phyloP scores from a whole-genome alignment of 2,329 filamentous ascomycete species.

The Volutella citrinella region DNA sequence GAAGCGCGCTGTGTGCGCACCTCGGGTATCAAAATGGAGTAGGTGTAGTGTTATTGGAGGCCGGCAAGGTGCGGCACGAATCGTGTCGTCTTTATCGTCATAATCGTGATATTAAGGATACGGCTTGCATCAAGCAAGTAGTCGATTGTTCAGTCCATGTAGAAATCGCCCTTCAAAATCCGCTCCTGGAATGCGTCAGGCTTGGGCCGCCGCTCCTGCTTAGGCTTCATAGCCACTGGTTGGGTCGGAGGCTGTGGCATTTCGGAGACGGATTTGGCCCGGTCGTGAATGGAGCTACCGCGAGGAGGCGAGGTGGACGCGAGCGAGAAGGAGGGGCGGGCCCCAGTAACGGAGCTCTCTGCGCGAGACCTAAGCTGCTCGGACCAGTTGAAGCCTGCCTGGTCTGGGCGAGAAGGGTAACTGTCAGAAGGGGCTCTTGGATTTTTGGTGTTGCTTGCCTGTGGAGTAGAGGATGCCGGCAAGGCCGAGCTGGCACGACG shows the following conservation, averaged over 20 bases:
- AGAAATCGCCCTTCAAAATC: conserved; percentile 96
- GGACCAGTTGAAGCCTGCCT: conserved; percentile 90
- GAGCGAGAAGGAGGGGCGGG: conserved; percentile 58
- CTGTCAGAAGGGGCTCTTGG: conserved; percentile 64
- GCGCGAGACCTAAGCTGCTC: conserved; percentile 92
- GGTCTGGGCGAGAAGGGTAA: conserved; percentile 65
- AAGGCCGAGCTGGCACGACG: conserved; percentile 35
- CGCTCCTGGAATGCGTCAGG: conserved; percentile 95
- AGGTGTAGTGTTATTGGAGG: conserved; percentile 7
- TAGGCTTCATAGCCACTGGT: conserved; percentile 42
- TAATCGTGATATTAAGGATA: conserved; percentile 10
- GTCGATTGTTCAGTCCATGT: conserved; percentile 86
- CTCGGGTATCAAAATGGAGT: conserved; percentile 14
- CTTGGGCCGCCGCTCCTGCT: conserved; percentile 53
- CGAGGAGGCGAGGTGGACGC: conserved; percentile 41
- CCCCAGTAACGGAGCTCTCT: conserved; percentile 68
- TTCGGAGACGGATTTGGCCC: conserved; percentile 67
- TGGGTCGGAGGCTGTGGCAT: conserved; percentile 57
- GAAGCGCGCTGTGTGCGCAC: too few species aligned
- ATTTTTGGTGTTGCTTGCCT: conserved; percentile 59
- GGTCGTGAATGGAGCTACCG: conserved; percentile 51
- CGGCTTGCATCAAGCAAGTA: too few species aligned
- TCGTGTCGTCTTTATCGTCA: conserved; percentile 18
- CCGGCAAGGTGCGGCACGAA: conserved; percentile 11
- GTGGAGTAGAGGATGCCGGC: conserved; percentile 34